Base-by-base conservation (phyloP, 2,329 filamentous ascomycete species). In the Cytospora paraplurivora region DNA sequence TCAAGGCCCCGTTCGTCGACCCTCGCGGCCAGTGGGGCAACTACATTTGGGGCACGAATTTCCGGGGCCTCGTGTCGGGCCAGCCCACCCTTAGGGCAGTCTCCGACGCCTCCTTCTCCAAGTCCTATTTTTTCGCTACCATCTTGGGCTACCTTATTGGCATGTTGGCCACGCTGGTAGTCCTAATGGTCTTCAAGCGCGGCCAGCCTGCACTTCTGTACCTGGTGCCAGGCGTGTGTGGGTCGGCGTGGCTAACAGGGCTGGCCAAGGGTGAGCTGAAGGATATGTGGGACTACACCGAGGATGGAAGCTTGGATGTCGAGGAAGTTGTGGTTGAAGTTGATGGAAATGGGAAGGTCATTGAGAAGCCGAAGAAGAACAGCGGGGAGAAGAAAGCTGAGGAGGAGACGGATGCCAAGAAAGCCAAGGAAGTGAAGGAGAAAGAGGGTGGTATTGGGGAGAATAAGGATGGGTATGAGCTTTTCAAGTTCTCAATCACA, bases 181-280 rank as follows among this genome's bases (percentile, higher is more conserved):
- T 93, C 70, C 89, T 98, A 77, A 81, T 93, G 56, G 77, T 92
- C 11, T 95, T 87, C 71, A 83, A 89, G 54, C 92, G 92, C 67
- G 92, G 91, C 3, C 94, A 99, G 73, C 94, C 94, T 0, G 94
- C 95, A 8, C 81, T 99, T 37, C 79, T 99, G 15, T 98, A 98
- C 73, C 85, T 99, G 7, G 95, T 98, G 0, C 94, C 94, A 0
- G 89, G 91, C 0, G 92, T 98, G 0, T 78, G 97, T 6, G 81
- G 84, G 1, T 84, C 88, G 1, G 73, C 95, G 1, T 96, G 92
- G 89, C 75, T 87, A 4, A 95, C 90, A 1, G 94, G 89, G 0
- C 69, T 88, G 5, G 73, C 83, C 19, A 85, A 88, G 12, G 90
- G 92, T 2, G 93, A 98, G 71, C 67, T 94, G 2, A 80, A 79